Evolutionary conservation across 177 flowering plant species (phyloP).

Genomic region (Vitis hybrid): DNA sequence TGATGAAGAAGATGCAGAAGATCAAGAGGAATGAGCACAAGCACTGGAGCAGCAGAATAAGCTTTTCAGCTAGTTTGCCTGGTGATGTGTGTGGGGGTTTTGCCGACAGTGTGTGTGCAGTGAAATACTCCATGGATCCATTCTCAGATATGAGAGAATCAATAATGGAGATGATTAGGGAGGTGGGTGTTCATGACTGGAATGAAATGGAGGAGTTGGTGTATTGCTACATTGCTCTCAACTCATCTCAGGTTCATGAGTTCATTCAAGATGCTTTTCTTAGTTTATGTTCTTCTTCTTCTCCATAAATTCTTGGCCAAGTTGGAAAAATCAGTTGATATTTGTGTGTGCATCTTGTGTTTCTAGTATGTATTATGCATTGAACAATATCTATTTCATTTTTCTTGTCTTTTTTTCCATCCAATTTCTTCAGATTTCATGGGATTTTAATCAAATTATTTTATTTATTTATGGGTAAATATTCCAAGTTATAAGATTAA

Average conservation of each 20-base stretch:
- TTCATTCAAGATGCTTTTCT: conserved; percentile 45
- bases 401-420: too few species aligned
- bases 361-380: too few species aligned
- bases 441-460: too few species aligned
- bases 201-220: conserved; percentile 58
- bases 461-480: too few species aligned
- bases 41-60: conserved; percentile 10
- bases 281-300: conserved; percentile 23
- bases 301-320: background rate
- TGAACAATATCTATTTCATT: too few species aligned
- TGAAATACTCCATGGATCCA: conserved; percentile 43
- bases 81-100: conserved; percentile 35
- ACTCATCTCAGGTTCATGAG: conserved; percentile 44
- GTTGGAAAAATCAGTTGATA: background rate
- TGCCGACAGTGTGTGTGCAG: conserved; percentile 50
- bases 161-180: conserved; percentile 47
- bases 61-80: conserved; percentile 57
- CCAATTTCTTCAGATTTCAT: too few species aligned
- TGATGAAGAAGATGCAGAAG: conserved; percentile 11
- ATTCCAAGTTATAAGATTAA: too few species aligned
- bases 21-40: conserved; percentile 17
- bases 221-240: conserved; percentile 56
- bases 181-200: conserved; percentile 45
- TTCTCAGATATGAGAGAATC: conserved; percentile 43
- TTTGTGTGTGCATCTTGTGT: background rate